A percentile compares a stretch with the other conserved stretches of the same genome.
Evolutionary conservation across 441 rosid genomes (phyloP).

Genomic region (Croton laevigatus): DNA sequence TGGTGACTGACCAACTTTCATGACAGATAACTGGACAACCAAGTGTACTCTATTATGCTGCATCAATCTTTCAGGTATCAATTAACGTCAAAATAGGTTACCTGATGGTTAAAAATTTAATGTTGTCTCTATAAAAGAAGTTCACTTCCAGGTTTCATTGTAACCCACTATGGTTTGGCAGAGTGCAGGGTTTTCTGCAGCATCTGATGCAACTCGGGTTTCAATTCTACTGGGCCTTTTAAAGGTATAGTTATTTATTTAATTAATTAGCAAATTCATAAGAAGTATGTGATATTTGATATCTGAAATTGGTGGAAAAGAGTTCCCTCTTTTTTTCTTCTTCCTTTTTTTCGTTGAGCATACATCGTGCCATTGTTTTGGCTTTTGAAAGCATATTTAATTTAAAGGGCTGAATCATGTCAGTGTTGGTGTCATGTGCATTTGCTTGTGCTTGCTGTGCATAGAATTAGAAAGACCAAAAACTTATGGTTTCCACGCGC

Average conservation of each 20-base stretch:
- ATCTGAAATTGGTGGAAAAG: slow-evolving; percentile 9
- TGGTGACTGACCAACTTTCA: slow-evolving; percentile 22
- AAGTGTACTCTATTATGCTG: slow-evolving; percentile 96
- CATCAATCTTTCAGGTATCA: slow-evolving; percentile 79
- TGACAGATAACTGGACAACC: slow-evolving; percentile 98
- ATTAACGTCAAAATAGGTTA: neutral
- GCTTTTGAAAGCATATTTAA: no score
- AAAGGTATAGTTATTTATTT: slow-evolving; percentile 49
- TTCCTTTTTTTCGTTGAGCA: neutral
- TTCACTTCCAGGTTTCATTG: slow-evolving; percentile 11
- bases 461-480: neutral
- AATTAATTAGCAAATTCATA: neutral
- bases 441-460: neutral
- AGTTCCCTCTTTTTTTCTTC: neutral
- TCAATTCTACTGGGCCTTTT: slow-evolving; percentile 82
- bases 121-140: slow-evolving; percentile 13
- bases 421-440: neutral
- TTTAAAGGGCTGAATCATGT: neutral
- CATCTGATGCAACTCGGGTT: slow-evolving; percentile 94
- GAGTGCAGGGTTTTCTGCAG: slow-evolving; percentile 98
- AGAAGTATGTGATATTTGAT: neutral
- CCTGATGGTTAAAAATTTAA: neutral
- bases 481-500: neutral
- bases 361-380: neutral
- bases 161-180: slow-evolving; percentile 37